These are phyloP conservation scores for Rutidosis leptorrhynchoides DNA, from an alignment of 129 eudicot species.

Conservation along the genomic window DNA sequence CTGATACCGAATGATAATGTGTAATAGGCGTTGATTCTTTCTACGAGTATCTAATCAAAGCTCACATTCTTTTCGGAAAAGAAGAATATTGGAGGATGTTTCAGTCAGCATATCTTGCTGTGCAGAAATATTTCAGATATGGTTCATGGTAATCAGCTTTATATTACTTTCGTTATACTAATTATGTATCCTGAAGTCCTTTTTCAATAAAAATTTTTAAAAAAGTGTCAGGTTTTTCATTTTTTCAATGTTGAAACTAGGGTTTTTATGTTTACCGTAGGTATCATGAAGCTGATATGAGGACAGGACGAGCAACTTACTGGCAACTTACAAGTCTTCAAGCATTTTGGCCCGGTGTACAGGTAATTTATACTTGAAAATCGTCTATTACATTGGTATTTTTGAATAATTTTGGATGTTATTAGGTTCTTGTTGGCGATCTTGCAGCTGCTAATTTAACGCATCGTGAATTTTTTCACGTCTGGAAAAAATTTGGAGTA, in stretches of 20 bases:
- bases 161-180: background rate
- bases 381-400: background rate
- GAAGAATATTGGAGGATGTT: constrained; percentile 97
- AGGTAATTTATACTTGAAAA: constrained; percentile 36
- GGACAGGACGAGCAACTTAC: constrained; percentile 90
- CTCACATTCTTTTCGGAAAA: constrained; percentile 88
- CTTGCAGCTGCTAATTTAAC: constrained; percentile 89
- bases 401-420: background rate
- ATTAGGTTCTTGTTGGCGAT: constrained; percentile 92
- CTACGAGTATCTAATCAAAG: constrained; percentile 87
- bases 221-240: background rate
- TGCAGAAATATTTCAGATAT: constrained; percentile 84
- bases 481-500: constrained; percentile 89
- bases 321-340: constrained; percentile 99
- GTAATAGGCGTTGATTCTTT: constrained; percentile 89
- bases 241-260: background rate
- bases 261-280: constrained; percentile 30
- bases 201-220: background rate
- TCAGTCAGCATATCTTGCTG: constrained; percentile 89
- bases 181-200: background rate
- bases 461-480: constrained; percentile 82
- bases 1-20: constrained; percentile 6
- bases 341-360: constrained; percentile 98
- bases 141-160: constrained; percentile 75
- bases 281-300: constrained; percentile 99